phyloP scores from a whole-genome alignment of 1,139 yeast species.

The Kurtzmaniella quercitrusa region DNA sequence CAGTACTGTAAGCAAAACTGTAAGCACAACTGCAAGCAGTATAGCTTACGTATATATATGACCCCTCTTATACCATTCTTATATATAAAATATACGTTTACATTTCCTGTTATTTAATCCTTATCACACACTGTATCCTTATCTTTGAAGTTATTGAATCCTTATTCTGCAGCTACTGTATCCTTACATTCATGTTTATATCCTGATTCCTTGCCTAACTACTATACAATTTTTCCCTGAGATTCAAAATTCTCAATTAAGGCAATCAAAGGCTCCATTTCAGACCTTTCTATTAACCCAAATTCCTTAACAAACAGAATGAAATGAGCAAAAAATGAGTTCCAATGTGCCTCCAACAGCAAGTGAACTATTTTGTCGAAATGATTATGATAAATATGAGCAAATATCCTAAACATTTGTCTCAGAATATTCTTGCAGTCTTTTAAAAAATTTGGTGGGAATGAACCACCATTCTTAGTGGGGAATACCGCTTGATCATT shows the following conservation, averaged over 20 bases:
- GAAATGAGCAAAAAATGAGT: constrained; percentile 95
- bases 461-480: constrained; percentile 88
- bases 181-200: too few relatives aligned
- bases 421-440: constrained; percentile 83
- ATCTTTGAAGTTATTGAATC: too few relatives aligned
- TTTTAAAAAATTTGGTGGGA: constrained; percentile 79
- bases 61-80: too few relatives aligned
- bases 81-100: too few relatives aligned
- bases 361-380: constrained; percentile 88
- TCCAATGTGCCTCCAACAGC: constrained; percentile 96
- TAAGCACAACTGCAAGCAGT: too few relatives aligned
- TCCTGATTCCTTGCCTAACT: constrained; percentile 13
- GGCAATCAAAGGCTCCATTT: constrained; percentile 72
- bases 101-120: too few relatives aligned
- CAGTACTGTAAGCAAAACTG: too few relatives aligned
- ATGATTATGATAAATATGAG: constrained; percentile 91
- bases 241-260: constrained; percentile 75
- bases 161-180: too few relatives aligned
- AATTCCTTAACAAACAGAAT: constrained; percentile 83
- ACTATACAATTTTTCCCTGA: constrained; percentile 72
- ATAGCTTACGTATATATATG: too few relatives aligned
- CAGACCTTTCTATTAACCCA: constrained; percentile 71
- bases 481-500: constrained; percentile 91
- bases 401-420: constrained; percentile 96
- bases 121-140: too few relatives aligned